These are phyloP conservation scores for Tetrahymena thermophila DNA, from an alignment of 73 alveolate species.

Conservation along the genomic window DNA sequence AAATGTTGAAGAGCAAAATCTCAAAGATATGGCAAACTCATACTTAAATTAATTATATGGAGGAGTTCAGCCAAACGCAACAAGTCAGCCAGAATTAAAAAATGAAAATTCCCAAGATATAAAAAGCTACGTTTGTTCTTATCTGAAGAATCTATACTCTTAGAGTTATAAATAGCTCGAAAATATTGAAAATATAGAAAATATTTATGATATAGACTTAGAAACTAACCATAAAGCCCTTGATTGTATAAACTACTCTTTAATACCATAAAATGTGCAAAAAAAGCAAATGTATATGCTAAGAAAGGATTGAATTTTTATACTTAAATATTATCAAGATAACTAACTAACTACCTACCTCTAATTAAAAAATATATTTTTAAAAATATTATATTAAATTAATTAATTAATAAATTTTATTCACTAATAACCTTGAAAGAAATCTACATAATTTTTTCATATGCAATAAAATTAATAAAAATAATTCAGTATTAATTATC, in stretches of 20 bases:
- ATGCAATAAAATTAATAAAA: no score
- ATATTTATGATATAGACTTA: not conserved
- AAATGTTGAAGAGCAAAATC: not conserved
- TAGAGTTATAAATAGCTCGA: not conserved
- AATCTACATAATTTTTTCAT: no score
- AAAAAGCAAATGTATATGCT: not conserved
- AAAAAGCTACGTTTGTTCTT: not conserved
- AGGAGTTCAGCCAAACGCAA: not conserved
- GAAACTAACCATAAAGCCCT: not conserved
- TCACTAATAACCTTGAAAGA: no score
- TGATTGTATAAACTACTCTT: not conserved
- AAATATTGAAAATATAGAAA: not conserved
- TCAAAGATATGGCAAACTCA: not conserved
- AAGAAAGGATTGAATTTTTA: not conserved
- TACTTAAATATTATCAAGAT: no score
- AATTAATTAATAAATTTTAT: no score
- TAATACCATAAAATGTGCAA: not conserved
- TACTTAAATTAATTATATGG: not conserved
- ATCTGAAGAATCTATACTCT: not conserved
- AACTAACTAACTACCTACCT: no score
- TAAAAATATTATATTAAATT: no score
- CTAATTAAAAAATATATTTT: no score
- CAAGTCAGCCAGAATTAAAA: not conserved
- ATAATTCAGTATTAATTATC: no score
- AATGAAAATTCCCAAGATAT: not conserved